Base-by-base conservation (phyloP, 2,329 filamentous ascomycete species). In the Zymoseptoria tritici region DNA sequence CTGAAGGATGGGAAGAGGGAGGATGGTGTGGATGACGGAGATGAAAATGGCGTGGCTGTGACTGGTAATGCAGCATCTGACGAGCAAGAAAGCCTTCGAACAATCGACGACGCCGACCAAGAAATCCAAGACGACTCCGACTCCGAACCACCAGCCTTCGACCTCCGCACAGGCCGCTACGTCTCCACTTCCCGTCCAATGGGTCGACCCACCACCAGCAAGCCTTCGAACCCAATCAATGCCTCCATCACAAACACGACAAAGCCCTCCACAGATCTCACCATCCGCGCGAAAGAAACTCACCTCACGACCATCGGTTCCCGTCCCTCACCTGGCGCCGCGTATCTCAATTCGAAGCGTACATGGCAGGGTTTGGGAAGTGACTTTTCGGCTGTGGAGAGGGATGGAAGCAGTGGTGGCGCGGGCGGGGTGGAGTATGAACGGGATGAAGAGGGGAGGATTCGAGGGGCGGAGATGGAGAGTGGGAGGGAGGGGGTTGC, bases 291-390 rank as follows among this genome's bases (percentile, higher is more conserved):
- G 64, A 86, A 85, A 57, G 85, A 87, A 2, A 46, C 36, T 46
- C 88, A 96, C 64, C 67, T 97, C 19, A 88, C 90, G 0, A 86
- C 86, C 52, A 85, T 97, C 66, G 93, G 92, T 56, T 91, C 91
- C 6, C 84, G 93, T 0, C 80, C 88, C n/a, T 97, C 93, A 52
- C 94, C 94, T 0, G 94, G 91, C 0, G 94, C 94, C 0, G 90
- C 97, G 73, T 97, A 84, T 67, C 77, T 99, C 63, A 83, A 87
- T 31, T 89, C 87, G 3, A 84, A 92, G 68, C 79, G 94, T 59
- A 96, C 90, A 3, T 99, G 94, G 94, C 88, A 88, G 70, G 94
- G 94, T 0, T 76, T 99, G 22, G 94, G 94, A 0, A 96, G 85
- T 62, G 94, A 99, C 72, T 95, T 91, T 68, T 80, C 81, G 60